These are phyloP conservation scores for Aspergillus sp. DNA, from an alignment of 2,329 filamentous ascomycete species.

Conservation along the genomic window DNA sequence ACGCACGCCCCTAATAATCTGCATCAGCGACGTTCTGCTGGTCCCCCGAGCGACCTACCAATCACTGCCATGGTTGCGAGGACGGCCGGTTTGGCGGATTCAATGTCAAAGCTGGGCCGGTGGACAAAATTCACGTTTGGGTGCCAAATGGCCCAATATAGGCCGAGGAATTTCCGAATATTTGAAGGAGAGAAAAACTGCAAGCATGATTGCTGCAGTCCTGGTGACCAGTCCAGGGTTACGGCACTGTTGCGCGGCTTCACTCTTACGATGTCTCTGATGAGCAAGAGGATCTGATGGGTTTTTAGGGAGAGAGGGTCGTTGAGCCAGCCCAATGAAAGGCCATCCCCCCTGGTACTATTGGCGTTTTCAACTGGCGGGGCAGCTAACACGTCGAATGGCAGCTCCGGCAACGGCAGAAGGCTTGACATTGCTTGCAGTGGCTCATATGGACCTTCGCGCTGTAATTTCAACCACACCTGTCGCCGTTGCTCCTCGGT, in stretches of 20 bases:
- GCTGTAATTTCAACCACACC: too few relatives aligned
- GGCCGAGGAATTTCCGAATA: conserved; percentile 21
- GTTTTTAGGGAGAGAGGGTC: conserved; percentile 27
- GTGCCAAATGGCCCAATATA: conserved; percentile 32
- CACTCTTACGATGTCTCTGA: conserved; percentile 26
- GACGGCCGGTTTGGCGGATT: conserved; percentile 19
- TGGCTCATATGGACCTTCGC: too few relatives aligned
- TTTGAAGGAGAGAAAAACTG: conserved; percentile 16
- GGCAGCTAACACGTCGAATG: too few relatives aligned
- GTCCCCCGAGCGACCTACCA: too few relatives aligned
- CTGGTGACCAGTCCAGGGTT: conserved; percentile 24
- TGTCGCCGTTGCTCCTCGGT: conserved; percentile 23
- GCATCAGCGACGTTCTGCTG: too few relatives aligned
- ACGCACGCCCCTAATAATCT: conserved; percentile 17
- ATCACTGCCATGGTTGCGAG: conserved; percentile 29
- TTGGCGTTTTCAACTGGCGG: too few relatives aligned
- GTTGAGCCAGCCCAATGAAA: conserved; percentile 15
- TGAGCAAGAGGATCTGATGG: conserved; percentile 26
- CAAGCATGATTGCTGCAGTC: conserved; percentile 18
- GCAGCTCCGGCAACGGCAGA: too few relatives aligned
- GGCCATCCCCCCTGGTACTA: conserved; percentile 1
- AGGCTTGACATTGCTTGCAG: too few relatives aligned
- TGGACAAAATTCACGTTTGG: conserved; percentile 30
- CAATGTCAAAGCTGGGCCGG: conserved; percentile 26
- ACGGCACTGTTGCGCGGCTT: conserved; percentile 28